Evolutionary conservation across 768 basidiomycete species (phyloP).

Genomic region (Hygrophorus pudorinus): DNA sequence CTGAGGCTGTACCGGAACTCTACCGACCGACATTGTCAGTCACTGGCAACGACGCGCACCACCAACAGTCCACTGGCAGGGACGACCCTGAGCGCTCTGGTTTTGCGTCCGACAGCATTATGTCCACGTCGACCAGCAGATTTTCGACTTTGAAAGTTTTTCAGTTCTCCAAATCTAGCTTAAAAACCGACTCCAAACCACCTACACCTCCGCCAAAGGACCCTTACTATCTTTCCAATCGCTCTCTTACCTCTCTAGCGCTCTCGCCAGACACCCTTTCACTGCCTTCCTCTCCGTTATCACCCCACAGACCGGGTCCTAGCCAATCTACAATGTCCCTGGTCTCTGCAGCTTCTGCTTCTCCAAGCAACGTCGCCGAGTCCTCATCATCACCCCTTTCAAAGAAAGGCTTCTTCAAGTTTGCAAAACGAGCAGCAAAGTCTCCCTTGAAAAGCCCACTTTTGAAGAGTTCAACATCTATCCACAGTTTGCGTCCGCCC

Average conservation of each 20-base stretch:
- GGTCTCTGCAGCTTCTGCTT: conserved; percentile 21
- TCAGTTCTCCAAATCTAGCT: conserved; percentile 7
- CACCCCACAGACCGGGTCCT: conserved; percentile 26
- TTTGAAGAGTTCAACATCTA: conserved; percentile 1
- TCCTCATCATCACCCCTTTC: conserved; percentile 10
- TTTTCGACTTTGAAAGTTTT: conserved; percentile 11
- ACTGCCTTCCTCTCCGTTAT: conserved; percentile 24
- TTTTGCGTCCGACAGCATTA: too few relatives aligned
- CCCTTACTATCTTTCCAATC: conserved; percentile 33
- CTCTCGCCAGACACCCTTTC: conserved; percentile 28
- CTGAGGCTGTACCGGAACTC: too few relatives aligned
- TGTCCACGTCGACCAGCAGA: conserved; percentile 1
- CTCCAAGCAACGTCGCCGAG: conserved; percentile 16
- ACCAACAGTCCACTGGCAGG: too few relatives aligned
- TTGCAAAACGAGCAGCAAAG: conserved; percentile 27
- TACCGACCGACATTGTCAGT: too few relatives aligned
- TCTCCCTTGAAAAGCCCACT: conserved; percentile 15
- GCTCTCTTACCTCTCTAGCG: conserved; percentile 38
- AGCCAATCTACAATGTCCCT: conserved; percentile 28
- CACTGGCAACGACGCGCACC: too few relatives aligned
- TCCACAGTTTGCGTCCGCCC: conserved; percentile 3
- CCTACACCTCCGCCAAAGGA: conserved; percentile 64
- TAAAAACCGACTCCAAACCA: conserved; percentile 20
- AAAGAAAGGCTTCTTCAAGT: conserved; percentile 33
- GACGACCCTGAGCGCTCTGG: too few relatives aligned